Evolutionary conservation across 192 early-diverging fungal genomes (phyloP).

Genomic region (Chytriomyces hyalinus): DNA sequence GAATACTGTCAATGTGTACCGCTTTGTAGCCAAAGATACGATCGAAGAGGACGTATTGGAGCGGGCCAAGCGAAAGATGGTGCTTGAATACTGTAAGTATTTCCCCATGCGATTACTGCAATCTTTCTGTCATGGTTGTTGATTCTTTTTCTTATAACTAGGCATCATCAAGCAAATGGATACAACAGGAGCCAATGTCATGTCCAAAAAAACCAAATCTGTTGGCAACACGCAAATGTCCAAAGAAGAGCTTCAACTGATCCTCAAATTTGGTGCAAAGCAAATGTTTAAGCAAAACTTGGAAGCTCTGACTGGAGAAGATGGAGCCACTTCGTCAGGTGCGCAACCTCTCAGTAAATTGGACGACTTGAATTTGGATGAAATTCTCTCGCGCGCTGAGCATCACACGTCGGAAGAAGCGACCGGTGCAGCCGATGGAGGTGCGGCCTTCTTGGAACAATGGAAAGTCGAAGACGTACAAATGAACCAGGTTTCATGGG

Average conservation of each 20-base stretch:
- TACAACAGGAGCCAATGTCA: conserved; percentile 81
- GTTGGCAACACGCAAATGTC: conserved; percentile 58
- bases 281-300: conserved; percentile 88
- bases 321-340: conserved; percentile 1
- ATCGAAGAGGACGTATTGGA: conserved; percentile 99
- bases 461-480: conserved; percentile 92
- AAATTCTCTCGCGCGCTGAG: conserved; percentile 95
- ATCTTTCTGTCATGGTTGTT: neutral
- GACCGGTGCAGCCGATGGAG: conserved; percentile 62
- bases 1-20: conserved; percentile 95
- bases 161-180: conserved; percentile 99
- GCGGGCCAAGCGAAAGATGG: conserved; percentile 99
- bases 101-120: neutral
- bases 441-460: conserved; percentile 94
- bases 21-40: conserved; percentile 95
- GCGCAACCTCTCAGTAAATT: conserved; percentile 60
- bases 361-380: conserved; percentile 95
- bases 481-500: conserved; percentile 81
- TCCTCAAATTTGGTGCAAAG: conserved; percentile 98
- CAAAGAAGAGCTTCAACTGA: conserved; percentile 87
- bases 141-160: neutral
- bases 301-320: conserved; percentile 47
- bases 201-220: conserved; percentile 54
- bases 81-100: conserved; percentile 87
- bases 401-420: conserved; percentile 70